phyloP scores from a whole-genome alignment of 2,329 filamentous ascomycete genomes.

The Phialocephala subalpina region DNA sequence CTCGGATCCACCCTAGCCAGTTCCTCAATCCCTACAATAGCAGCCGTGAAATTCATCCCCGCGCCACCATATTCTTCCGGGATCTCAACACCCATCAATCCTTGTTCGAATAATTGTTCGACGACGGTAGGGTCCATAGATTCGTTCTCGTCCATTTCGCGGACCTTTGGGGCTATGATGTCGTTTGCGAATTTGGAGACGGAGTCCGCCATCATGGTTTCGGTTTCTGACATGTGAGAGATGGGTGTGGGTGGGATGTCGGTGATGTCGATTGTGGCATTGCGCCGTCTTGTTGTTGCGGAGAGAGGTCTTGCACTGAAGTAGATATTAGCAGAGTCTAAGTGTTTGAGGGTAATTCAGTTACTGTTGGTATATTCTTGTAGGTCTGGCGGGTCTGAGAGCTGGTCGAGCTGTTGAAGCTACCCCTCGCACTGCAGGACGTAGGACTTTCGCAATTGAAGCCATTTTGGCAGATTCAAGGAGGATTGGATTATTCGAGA shows the following conservation, averaged over 20 bases:
- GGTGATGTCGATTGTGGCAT: conserved; percentile 68
- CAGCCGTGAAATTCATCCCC: conserved; percentile 98
- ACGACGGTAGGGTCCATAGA: conserved; percentile 88
- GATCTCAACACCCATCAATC: conserved; percentile 96
- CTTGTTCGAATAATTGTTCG: conserved; percentile 95
- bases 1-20: conserved; percentile 92
- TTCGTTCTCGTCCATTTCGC: conserved; percentile 98
- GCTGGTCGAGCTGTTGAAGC: conserved; percentile 48
- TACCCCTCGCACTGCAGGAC: conserved; percentile 51
- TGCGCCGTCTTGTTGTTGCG: conserved; percentile 62
- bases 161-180: conserved; percentile 86
- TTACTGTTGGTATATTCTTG: conserved; percentile 52
- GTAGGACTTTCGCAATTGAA: conserved; percentile 54
- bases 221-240: conserved; percentile 89
- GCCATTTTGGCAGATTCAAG: conserved; percentile 48
- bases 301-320: conserved; percentile 63
- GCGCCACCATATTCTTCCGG: conserved; percentile 96
- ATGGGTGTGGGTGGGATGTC: conserved; percentile 91
- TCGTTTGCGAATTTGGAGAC: conserved; percentile 93
- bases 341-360: conserved; percentile 21
- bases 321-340: conserved; percentile 11
- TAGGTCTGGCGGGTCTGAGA: conserved; percentile 47
- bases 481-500: conserved; percentile 10
- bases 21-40: conserved; percentile 97
- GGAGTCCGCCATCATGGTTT: conserved; percentile 86